Evolutionary conservation across 2,329 filamentous ascomycete genomes (phyloP).

Genomic region (Sporothrix phasma): DNA sequence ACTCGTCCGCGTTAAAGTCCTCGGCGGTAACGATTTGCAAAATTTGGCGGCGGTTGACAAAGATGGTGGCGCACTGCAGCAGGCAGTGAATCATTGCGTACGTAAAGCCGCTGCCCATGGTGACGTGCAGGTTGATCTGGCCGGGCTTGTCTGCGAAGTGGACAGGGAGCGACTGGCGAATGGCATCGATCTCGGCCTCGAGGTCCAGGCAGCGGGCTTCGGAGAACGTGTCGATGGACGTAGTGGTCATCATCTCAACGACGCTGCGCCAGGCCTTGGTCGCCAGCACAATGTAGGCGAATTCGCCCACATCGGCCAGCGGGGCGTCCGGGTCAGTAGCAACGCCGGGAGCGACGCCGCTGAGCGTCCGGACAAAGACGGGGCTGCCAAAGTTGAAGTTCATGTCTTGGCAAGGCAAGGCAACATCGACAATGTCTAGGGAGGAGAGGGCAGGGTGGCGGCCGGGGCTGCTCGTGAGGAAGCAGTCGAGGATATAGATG

Average conservation of each 20-base stretch:
- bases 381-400: conserved; percentile 54
- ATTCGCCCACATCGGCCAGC: conserved; percentile 48
- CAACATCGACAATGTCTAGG: conserved; percentile 45
- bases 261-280: conserved; percentile 53
- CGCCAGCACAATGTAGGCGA: conserved; percentile 51
- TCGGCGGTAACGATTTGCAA: conserved; percentile 47
- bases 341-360: conserved; percentile 30
- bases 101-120: conserved; percentile 53
- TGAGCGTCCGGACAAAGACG: conserved; percentile 47
- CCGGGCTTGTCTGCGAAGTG: conserved; percentile 52
- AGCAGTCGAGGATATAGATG: conserved; percentile 53
- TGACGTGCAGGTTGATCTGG: conserved; percentile 53
- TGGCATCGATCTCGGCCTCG: conserved; percentile 44
- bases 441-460: conserved; percentile 46
- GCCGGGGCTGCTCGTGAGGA: conserved; percentile 51
- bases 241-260: conserved; percentile 50
- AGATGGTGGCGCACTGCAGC: conserved; percentile 50
- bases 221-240: conserved; percentile 41
- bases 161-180: conserved; percentile 45
- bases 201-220: conserved; percentile 43
- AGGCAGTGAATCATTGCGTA: conserved; percentile 55
- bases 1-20: conserved; percentile 43
- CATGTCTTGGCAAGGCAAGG: conserved; percentile 50
- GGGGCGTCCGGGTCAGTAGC: conserved; percentile 30
- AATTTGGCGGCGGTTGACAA: conserved; percentile 50